Evolutionary conservation across 441 rosid genomes (phyloP).

Genomic region (Kokia cookei): DNA sequence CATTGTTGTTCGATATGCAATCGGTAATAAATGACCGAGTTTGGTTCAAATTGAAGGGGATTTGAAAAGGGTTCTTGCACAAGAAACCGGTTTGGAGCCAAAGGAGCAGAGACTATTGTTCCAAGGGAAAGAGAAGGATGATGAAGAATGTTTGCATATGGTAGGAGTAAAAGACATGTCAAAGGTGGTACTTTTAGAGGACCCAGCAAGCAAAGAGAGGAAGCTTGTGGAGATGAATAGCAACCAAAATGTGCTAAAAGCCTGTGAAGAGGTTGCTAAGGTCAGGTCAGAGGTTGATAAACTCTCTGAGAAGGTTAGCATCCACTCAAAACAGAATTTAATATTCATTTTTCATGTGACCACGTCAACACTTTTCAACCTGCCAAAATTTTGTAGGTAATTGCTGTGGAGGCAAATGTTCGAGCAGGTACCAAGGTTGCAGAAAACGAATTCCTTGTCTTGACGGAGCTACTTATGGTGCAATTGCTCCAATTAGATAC

Average conservation of each 20-base stretch:
- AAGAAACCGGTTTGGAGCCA: constrained; percentile 41
- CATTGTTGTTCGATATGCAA: not conserved
- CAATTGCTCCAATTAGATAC: constrained; percentile 53
- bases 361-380: not conserved
- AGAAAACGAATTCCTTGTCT: constrained; percentile 37
- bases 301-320: constrained; percentile 41
- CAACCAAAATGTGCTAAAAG: constrained; percentile 21
- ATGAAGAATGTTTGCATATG: constrained; percentile 39
- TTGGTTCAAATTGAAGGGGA: constrained; percentile 36
- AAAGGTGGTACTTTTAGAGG: constrained; percentile 48
- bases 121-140: constrained; percentile 52
- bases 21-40: constrained; percentile 13
- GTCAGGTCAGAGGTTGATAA: constrained; percentile 45
- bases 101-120: constrained; percentile 47
- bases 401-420: constrained; percentile 33
- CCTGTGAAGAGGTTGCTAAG: constrained; percentile 37
- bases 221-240: constrained; percentile 39
- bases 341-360: not conserved
- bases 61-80: constrained; percentile 35
- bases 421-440: constrained; percentile 32
- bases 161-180: constrained; percentile 49
- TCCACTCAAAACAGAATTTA: not conserved
- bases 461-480: constrained; percentile 46
- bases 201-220: constrained; percentile 51
- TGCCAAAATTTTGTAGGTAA: constrained; percentile 22